A percentile compares a stretch with the other conserved stretches of the same genome.
Evolutionary conservation across 1,139 yeast genomes (phyloP).

Genomic region (Maudiozyma humilis): DNA sequence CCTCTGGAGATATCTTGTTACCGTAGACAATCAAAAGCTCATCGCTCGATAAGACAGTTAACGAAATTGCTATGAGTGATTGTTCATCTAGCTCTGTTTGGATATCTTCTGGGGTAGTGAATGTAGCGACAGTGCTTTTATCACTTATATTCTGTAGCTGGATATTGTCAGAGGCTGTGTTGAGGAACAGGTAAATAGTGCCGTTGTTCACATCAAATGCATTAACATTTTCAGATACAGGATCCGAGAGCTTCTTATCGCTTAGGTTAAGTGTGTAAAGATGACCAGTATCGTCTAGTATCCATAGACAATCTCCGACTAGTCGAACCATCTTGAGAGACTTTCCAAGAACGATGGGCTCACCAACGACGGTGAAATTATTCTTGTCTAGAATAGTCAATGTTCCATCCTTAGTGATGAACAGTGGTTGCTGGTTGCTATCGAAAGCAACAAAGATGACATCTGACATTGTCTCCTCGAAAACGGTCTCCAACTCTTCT

Average conservation of each 20-base stretch:
- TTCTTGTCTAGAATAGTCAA: constrained; percentile 7
- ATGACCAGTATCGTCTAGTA: constrained; percentile 7
- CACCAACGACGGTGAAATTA: constrained; percentile 5
- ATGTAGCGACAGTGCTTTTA: neutral
- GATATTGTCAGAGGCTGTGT: constrained; percentile 8
- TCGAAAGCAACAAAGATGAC: constrained; percentile 16
- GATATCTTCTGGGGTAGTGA: constrained; percentile 15
- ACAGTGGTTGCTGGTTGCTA: constrained; percentile 5
- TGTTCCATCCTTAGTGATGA: constrained; percentile 13
- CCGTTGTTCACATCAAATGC: constrained; percentile 16
- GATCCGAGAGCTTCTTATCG: neutral
- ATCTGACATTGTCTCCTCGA: constrained; percentile 13
- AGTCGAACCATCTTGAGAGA: constrained; percentile 5
- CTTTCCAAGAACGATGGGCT: constrained; percentile 5
- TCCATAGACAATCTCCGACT: constrained; percentile 6
- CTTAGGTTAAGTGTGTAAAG: constrained; percentile 1
- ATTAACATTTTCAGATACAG: constrained; percentile 6
- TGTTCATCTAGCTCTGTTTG: constrained; percentile 13
- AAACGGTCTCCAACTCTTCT: constrained; percentile 6
- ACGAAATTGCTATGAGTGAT: constrained; percentile 16
- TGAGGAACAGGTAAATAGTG: constrained; percentile 8
- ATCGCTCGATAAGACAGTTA: constrained; percentile 13
- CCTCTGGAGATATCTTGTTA: constrained; percentile 15
- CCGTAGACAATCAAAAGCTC: constrained; percentile 21
- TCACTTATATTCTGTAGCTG: constrained; percentile 4